A percentile compares a stretch with the other conserved stretches of the same genome.
These are phyloP conservation scores for Daldinia grandis DNA, from an alignment of 495 filamentous ascomycete genomes.

Conservation along the genomic window DNA sequence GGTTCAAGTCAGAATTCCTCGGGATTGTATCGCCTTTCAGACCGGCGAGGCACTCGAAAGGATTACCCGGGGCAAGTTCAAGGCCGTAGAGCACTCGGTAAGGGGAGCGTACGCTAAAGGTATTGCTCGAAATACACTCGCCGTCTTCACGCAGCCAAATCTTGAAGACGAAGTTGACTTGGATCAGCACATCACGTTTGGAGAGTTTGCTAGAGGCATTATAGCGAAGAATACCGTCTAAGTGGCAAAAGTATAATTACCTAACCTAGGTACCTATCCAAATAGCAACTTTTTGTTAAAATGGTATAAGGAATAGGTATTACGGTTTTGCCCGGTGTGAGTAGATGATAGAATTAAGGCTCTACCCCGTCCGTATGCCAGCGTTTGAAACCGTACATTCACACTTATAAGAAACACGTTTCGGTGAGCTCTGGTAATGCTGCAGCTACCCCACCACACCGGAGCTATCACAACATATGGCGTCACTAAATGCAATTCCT, in stretches of 20 bases:
- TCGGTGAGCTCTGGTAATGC: neutral
- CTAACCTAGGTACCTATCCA: no score
- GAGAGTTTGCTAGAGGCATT: slow-evolving; percentile 84
- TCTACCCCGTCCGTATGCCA: neutral
- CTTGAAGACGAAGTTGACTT: slow-evolving; percentile 83
- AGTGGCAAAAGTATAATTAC: neutral
- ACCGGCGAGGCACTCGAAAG: slow-evolving; percentile 90
- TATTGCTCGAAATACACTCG: slow-evolving; percentile 90
- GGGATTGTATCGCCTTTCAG: slow-evolving; percentile 93
- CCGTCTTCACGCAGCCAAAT: slow-evolving; percentile 98
- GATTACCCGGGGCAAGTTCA: slow-evolving; percentile 88
- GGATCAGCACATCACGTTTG: slow-evolving; percentile 77
- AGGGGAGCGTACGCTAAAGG: slow-evolving; percentile 65
- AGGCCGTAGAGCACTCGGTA: slow-evolving; percentile 96
- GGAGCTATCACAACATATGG: slow-evolving; percentile 23
- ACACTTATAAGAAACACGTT: neutral
- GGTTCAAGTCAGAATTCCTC: slow-evolving; percentile 88
- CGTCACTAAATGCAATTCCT: slow-evolving; percentile 19
- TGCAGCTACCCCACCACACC: slow-evolving; percentile 1
- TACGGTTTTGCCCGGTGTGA: neutral
- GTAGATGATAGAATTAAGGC: neutral
- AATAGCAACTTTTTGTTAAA: neutral
- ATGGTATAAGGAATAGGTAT: neutral
- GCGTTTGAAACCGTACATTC: neutral
- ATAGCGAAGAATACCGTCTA: slow-evolving; percentile 78